Evolutionary conservation across 495 filamentous ascomycete genomes (phyloP), one percentile per base, ranked within the genome.

Genomic region (Aspergillus carlsbadensis): DNA sequence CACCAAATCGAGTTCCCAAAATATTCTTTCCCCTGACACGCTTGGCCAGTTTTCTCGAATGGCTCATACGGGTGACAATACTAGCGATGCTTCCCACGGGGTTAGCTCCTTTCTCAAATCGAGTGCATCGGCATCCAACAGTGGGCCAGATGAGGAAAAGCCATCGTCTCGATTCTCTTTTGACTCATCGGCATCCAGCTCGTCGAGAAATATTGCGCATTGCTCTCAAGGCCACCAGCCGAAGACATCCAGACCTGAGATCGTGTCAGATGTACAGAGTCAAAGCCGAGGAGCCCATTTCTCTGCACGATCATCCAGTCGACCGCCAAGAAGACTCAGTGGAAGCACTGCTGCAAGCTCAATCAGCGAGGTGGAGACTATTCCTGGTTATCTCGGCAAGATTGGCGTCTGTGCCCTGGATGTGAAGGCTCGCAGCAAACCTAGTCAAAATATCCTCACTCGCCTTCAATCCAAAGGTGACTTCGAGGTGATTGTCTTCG

Each of bases 321-420:
- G 88, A 45, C 84, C 85, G 13, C 84, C 87, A 61, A 78, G 89
- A 56, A 79, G 90, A 58, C 81, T 91, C 50, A 92, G 88, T 67
- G 85, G 84, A 18, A 92, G 89, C 63, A 91, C 87, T 54, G 85
- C 73, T 22, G 81, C 86, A 36, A 92, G 89, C 70, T 92, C 84
- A 34, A 64, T 75, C n/a, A 80, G 71, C 59, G 68, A 74, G 58
- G 20, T 59, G 31, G 79, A 79, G 53, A 40, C 61, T 45, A 44
- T 48, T 47, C 55, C 62, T 26, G 60, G 74, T 2, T 72, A 78
- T 45, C 50, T 72, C 22, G 87, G 87, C 39, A 80, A 81, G 43
- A 94, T 99, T 63, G 94, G 94, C 36, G 90, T 99, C 14, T 99
- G 94, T 70, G 94, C 94, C 6, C 73, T 99, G 49, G 94, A 99